Percentiles rank a stretch among this genome's conserved stretches.
phyloP scores from a whole-genome alignment of 352 stramenopile species.

The Lagenidium giganteum region DNA sequence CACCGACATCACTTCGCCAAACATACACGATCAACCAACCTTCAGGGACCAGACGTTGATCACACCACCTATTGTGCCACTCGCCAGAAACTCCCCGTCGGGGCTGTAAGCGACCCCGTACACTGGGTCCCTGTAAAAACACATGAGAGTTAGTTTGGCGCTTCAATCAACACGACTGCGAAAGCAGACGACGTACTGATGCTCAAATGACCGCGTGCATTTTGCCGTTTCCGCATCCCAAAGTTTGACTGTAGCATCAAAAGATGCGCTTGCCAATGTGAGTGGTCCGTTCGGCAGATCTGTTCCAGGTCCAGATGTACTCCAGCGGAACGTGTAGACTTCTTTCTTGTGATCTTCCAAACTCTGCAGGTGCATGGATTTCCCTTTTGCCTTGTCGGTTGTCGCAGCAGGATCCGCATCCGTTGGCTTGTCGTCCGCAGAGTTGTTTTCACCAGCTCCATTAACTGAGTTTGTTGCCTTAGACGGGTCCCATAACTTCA shows the following conservation, averaged over 20 bases:
- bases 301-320: conserved; percentile 63
- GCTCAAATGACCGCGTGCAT: conserved; percentile 87
- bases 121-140: conserved; percentile 48
- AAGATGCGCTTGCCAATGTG: conserved; percentile 91
- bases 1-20: conserved; percentile 29
- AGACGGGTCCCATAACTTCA: conserved; percentile 92
- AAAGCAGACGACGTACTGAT: conserved; percentile 87
- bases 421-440: conserved; percentile 13
- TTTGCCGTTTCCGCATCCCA: conserved; percentile 88
- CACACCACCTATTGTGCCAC: conserved; percentile 92
- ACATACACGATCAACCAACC: conserved; percentile 64
- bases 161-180: neutral
- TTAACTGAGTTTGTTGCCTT: conserved; percentile 5
- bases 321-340: conserved; percentile 91
- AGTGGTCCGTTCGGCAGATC: conserved; percentile 45
- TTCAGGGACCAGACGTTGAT: conserved; percentile 96
- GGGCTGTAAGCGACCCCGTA: conserved; percentile 80
- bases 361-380: conserved; percentile 66
- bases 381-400: too few species aligned
- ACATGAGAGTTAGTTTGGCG: too few species aligned
- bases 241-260: conserved; percentile 91
- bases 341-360: conserved; percentile 87
- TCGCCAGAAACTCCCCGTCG: conserved; percentile 90
- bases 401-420: too few species aligned
- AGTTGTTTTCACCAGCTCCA: conserved; percentile 10